Evolutionary conservation across 169 alveolate genomes (phyloP).

Genomic region (Plasmodium berghei): DNA sequence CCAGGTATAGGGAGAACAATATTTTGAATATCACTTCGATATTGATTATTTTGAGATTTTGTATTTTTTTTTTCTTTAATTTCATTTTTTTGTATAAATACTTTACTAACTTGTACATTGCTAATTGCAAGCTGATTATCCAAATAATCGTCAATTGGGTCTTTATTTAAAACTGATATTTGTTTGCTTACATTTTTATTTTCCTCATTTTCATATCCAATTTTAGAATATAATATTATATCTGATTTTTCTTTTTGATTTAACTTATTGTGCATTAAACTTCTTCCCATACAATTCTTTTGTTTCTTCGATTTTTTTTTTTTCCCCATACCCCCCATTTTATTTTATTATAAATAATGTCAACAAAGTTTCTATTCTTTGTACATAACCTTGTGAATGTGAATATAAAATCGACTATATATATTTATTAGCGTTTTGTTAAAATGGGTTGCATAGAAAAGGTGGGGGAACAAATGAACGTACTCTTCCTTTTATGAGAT

Average conservation of each 20-base stretch:
- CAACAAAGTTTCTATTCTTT: too few species aligned
- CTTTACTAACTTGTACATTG: constrained; percentile 76
- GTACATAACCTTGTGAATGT: background rate
- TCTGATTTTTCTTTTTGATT: constrained; percentile 49
- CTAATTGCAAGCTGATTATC: constrained; percentile 78
- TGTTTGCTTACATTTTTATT: constrained; percentile 14
- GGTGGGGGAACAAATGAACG: too few species aligned
- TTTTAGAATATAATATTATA: constrained; percentile 33
- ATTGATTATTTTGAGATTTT: constrained; percentile 20
- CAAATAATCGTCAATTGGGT: constrained; percentile 48
- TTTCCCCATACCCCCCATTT: constrained; percentile 23
- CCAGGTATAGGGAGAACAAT: constrained; percentile 84
- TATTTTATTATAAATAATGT: background rate
- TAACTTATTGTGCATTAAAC: constrained; percentile 58
- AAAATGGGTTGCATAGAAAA: too few species aligned
- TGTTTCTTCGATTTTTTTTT: constrained; percentile 22
- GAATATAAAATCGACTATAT: background rate
- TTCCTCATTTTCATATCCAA: constrained; percentile 25
- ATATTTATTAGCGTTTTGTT: background rate
- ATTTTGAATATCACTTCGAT: constrained; percentile 68
- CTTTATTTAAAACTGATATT: constrained; percentile 36
- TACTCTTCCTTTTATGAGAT: too few species aligned
- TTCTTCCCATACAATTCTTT: constrained; percentile 51
- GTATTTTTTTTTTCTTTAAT: constrained; percentile 59
- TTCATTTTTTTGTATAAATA: constrained; percentile 78